Conservation (phyloP, 257 asterid genomes). For the Plectranthus barbatus region DNA sequence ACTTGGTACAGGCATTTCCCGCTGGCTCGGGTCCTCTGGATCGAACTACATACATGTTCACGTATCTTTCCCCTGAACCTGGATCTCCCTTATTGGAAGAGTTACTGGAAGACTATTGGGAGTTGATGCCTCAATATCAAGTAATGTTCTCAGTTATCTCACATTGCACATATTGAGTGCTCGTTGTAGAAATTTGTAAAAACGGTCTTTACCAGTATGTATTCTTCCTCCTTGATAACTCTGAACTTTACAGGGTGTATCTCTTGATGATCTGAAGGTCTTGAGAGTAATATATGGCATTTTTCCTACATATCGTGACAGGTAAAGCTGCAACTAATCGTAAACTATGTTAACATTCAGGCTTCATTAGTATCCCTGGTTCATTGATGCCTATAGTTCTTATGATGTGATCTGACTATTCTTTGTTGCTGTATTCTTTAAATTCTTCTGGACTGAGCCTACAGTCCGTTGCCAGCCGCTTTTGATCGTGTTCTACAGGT, state of each 20-base stretch:
- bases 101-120: slow-evolving; percentile 90
- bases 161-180: neutral
- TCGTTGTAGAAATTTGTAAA: neutral
- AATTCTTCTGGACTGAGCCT: slow-evolving; percentile 4
- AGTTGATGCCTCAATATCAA: slow-evolving; percentile 90
- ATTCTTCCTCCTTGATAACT: neutral
- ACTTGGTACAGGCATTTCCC: slow-evolving; percentile 69
- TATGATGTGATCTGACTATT: slow-evolving; percentile 1
- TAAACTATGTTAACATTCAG: neutral
- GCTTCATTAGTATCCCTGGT: neutral
- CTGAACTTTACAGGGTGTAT: slow-evolving; percentile 39
- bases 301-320: slow-evolving; percentile 90
- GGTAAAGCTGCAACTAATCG: slow-evolving; percentile 30
- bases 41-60: slow-evolving; percentile 96
- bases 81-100: slow-evolving; percentile 80
- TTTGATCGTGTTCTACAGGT: slow-evolving; percentile 90
- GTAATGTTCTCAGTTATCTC: slow-evolving; percentile 20
- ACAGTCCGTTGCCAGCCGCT: slow-evolving; percentile 86
- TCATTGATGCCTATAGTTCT: neutral
- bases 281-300: slow-evolving; percentile 84
- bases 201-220: neutral
- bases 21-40: slow-evolving; percentile 81
- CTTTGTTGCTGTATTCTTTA: slow-evolving; percentile 8
- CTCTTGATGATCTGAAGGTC: slow-evolving; percentile 60
- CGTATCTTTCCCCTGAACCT: slow-evolving; percentile 80